Evolutionary conservation across 805 yeast species (phyloP).

Genomic region (Wickerhamomyces silvicola): DNA sequence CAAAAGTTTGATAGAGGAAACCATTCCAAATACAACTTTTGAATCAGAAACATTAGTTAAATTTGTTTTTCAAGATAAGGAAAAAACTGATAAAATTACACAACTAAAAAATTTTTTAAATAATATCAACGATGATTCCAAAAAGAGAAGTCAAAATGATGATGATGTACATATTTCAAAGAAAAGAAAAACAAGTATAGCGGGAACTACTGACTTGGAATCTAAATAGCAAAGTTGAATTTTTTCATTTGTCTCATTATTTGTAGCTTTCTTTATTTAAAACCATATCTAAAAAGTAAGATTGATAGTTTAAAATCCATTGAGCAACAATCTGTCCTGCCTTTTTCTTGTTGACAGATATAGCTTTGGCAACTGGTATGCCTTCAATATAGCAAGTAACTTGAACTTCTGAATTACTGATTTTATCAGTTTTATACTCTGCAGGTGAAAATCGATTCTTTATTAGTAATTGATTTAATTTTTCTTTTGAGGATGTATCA

Average conservation of each 20-base stretch:
- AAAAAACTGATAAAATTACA: too few species aligned
- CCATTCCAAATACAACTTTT: too few species aligned
- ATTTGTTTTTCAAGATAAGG: too few species aligned
- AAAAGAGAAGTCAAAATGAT: neutral
- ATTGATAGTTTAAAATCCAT: conserved; percentile 10
- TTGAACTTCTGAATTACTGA: conserved; percentile 13
- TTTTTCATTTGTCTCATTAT: neutral
- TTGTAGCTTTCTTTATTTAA: neutral
- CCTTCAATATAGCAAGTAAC: conserved; percentile 11
- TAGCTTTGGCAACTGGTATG: conserved; percentile 10
- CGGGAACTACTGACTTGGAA: too few species aligned
- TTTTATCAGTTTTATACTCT: conserved; percentile 14
- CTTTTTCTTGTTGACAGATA: conserved; percentile 15
- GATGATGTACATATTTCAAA: neutral
- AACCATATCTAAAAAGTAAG: too few species aligned
- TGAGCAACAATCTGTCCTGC: conserved; percentile 19
- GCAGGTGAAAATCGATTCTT: conserved; percentile 9
- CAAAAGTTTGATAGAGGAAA: too few species aligned
- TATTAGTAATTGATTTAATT: conserved; percentile 8
- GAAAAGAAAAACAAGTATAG: too few species aligned
- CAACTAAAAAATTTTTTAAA: too few species aligned
- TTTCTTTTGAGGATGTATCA: conserved; percentile 13
- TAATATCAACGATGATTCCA: too few species aligned
- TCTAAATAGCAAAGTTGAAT: too few species aligned
- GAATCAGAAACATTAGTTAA: too few species aligned